Percentiles rank a stretch among this genome's conserved stretches.
These are phyloP conservation scores for Candolleomyces aberdarensis DNA, from an alignment of 768 basidiomycete species.

Conservation along the genomic window DNA sequence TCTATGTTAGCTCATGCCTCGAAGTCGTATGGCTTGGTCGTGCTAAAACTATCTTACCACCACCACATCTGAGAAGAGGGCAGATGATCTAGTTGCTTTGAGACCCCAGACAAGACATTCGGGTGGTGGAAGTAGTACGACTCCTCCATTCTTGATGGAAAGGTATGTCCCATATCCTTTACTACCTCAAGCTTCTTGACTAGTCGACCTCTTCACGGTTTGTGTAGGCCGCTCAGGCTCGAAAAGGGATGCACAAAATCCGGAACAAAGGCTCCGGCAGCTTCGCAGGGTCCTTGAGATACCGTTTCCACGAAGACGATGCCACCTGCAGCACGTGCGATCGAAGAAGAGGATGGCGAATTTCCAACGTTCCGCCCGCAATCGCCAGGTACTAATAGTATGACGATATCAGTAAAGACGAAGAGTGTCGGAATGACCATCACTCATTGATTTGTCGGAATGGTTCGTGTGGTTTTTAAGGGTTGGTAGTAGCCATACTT, in stretches of 20 bases:
- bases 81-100: slow-evolving; percentile 67
- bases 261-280: slow-evolving; percentile 62
- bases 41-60: slow-evolving; percentile 67
- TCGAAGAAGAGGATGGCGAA: slow-evolving; percentile 18
- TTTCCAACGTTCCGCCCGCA: slow-evolving; percentile 12
- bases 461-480: slow-evolving; percentile 11
- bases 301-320: slow-evolving; percentile 83
- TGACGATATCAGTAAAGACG: slow-evolving; percentile 19
- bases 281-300: slow-evolving; percentile 71
- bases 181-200: no score
- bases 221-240: slow-evolving; percentile 53
- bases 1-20: slow-evolving; percentile 60
- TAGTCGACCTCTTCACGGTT: no score
- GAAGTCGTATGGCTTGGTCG: slow-evolving; percentile 58
- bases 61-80: slow-evolving; percentile 52
- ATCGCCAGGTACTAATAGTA: slow-evolving; percentile 7
- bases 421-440: slow-evolving; percentile 30
- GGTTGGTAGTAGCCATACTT: slow-evolving; percentile 28
- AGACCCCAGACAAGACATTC: slow-evolving; percentile 45
- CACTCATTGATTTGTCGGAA: slow-evolving; percentile 21
- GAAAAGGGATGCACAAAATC: slow-evolving; percentile 50
- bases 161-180: slow-evolving; percentile 26
- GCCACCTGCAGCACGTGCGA: slow-evolving; percentile 46
- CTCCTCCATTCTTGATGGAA: slow-evolving; percentile 61
- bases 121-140: slow-evolving; percentile 56